phyloP scores from a whole-genome alignment of 75 land plant genomes.

The Cryptomeria japonica region DNA sequence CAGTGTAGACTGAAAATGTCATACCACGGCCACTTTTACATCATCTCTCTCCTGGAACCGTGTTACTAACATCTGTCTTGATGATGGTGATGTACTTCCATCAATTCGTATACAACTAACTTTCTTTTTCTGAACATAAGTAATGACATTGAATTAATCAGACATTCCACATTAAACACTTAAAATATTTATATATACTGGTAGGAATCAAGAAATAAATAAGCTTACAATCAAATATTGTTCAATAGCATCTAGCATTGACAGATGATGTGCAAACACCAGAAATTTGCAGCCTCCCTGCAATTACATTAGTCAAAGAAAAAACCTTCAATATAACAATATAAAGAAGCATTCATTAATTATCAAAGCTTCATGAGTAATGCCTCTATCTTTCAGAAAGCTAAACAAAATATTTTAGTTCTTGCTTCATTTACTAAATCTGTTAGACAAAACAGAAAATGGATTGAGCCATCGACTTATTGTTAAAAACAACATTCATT shows the following conservation, averaged over 20 bases:
- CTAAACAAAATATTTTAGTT: not conserved
- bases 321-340: not conserved
- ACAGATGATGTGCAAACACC: conserved; percentile 90
- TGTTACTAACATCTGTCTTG: conserved; percentile 73
- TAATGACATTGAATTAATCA: not conserved
- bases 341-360: not conserved
- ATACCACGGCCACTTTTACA: conserved; percentile 88
- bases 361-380: not conserved
- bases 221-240: conserved; percentile 67
- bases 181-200: not conserved
- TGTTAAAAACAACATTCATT: not conserved
- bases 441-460: not conserved
- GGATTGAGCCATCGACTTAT: not conserved
- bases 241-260: conserved; percentile 78
- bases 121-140: conserved; percentile 68
- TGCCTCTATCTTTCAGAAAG: not conserved
- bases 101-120: conserved; percentile 85
- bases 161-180: not conserved
- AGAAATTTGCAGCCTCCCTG: conserved; percentile 97
- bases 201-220: not conserved
- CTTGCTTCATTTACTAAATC: not conserved
- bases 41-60: conserved; percentile 82
- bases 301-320: conserved; percentile 12
- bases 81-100: conserved; percentile 71
- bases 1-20: conserved; percentile 7